Evolutionary conservation across 192 early-diverging fungal species (phyloP), one percentile per base, ranked within the genome.

Genomic region (Haplosporangium gracile): DNA sequence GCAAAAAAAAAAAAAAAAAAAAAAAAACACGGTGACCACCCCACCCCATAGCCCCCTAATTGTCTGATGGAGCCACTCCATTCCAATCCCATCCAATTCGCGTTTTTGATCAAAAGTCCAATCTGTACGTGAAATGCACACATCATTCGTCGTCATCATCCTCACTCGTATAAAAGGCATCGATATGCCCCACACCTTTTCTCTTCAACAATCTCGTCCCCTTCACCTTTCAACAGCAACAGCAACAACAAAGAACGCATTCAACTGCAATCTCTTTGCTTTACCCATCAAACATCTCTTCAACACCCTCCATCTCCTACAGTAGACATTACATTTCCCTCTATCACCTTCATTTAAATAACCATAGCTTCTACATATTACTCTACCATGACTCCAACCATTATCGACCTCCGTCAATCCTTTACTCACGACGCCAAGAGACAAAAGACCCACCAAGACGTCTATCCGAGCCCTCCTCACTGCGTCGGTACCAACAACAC

Each of bases 381-480:
- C 38, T 38, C 63, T n/a, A 36, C 63, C 20, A 38, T 51, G 22
- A 15, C 79, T 1, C 83, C 78, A 2, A 80, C 83, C 16, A 85
- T 85, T n/a, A 85, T 85, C 55, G 78, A 85, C 55, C 83, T 85
- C 47, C 83, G 83, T 51, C 74, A 49, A 7, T 38, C 74, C 18
- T 36, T 65, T 49, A 32, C 60, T 26, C 60, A 32, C 60, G 60
- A 76, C 40, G 51, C 74, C 51, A 49, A 76, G 29, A 49, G 76
- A 45, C 26, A 63, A 18, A 63, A n/a, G 34, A 78, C 60, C 32
- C 47, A 32, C 11, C 78, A 73, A 53, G 75, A 72, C 16, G 45
- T 60, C 24, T 80, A 80, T 68, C 78, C 83, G 32, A 80, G 78
- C 34, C 74, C 78, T 45, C 68, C 69, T 18, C 34, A 49, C 69